Percentiles rank a stretch among this genome's conserved stretches.
phyloP scores from a whole-genome alignment of 768 basidiomycete genomes.

The Boletus rufocinnamomeus region DNA sequence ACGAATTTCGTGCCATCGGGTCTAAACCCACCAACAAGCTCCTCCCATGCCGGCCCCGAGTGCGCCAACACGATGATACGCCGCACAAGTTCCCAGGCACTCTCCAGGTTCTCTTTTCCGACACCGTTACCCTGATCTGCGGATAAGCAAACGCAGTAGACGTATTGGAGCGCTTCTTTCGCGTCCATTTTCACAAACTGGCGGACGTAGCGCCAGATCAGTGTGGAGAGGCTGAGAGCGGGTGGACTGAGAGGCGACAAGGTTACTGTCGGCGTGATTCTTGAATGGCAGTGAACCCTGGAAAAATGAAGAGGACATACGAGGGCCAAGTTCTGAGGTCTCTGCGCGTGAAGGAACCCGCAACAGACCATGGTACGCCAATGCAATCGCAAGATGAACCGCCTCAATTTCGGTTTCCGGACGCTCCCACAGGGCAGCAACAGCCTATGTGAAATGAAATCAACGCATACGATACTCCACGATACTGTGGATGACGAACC shows the following conservation, averaged over 20 bases:
- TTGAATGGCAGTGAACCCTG: background rate
- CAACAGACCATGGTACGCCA: conserved; percentile 91
- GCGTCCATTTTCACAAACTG: conserved; percentile 93
- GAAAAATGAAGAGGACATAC: conserved; percentile 46
- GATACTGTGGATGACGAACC: conserved; percentile 44
- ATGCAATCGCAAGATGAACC: conserved; percentile 87
- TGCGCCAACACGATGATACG: conserved; percentile 80
- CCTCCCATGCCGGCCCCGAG: conserved; percentile 83
- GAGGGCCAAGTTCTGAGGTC: conserved; percentile 78
- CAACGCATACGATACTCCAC: background rate
- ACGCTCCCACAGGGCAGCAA: conserved; percentile 87
- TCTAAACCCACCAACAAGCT: conserved; percentile 91
- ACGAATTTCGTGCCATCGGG: conserved; percentile 89
- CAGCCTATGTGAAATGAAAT: conserved; percentile 55
- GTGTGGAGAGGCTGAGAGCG: conserved; percentile 75
- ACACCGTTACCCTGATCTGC: conserved; percentile 69
- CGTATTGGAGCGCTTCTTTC: conserved; percentile 92
- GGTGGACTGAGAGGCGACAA: conserved; percentile 68
- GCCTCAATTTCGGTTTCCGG: conserved; percentile 89
- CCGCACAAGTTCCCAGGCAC: conserved; percentile 76
- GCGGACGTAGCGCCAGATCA: conserved; percentile 91
- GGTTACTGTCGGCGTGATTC: conserved; percentile 50
- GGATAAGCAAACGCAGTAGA: conserved; percentile 80
- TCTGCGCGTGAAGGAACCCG: conserved; percentile 81
- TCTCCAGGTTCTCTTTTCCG: conserved; percentile 84